Base-by-base conservation (phyloP, 176 grass and related monocot genomes). In the Triticum turgidum region DNA sequence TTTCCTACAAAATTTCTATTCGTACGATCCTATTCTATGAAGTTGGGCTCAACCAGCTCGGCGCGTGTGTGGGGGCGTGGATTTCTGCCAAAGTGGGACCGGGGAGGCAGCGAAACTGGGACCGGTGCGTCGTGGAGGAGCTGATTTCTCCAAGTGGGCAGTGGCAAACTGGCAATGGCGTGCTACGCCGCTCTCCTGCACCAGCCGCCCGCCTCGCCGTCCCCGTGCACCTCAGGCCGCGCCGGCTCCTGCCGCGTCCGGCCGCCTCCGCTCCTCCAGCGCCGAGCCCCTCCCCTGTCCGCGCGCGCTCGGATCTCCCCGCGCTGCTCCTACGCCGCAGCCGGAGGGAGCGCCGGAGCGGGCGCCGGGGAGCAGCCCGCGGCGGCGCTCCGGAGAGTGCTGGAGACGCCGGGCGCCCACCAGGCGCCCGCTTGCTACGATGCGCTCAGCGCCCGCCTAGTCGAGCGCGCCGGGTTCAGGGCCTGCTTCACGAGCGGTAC, bases 371-470 rank as follows among this genome's bases (percentile, higher is more conserved):
- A 89, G 5, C 12, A 72, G 2, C 82, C 87, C 9, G 90, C 87
- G 3, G 74, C 87, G 65, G 72, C 37, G 47, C 96, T 98, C 29
- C 83, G 93, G 52, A 59, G 82, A 72, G 35, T 98, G 4, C 87
- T 96, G 38, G 88, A 87, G 76, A 82, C 82, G 3, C 79, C 90
- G 3, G 93, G 93, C 0, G 80, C 88, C 24, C 92, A 96, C 78
- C 96, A 94, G 88, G 93, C 93, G 13, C 93, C 93, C 20, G 91
- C 93, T 35, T 98, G 96, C 90, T 98, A 96, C 70, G 96, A 98
- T 51, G 96, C 93, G 35, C 90, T 98, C 29, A 96, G 96, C 47
- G 97, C 90, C 9, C 93, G 86, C 71, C 94, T 96, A 27, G 86
- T 98, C 29, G 76, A 92, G 75, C 83, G 76, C 59, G 96, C 94